phyloP scores from a whole-genome alignment of 805 yeast species.

The Saccharomyces eubayanus region DNA sequence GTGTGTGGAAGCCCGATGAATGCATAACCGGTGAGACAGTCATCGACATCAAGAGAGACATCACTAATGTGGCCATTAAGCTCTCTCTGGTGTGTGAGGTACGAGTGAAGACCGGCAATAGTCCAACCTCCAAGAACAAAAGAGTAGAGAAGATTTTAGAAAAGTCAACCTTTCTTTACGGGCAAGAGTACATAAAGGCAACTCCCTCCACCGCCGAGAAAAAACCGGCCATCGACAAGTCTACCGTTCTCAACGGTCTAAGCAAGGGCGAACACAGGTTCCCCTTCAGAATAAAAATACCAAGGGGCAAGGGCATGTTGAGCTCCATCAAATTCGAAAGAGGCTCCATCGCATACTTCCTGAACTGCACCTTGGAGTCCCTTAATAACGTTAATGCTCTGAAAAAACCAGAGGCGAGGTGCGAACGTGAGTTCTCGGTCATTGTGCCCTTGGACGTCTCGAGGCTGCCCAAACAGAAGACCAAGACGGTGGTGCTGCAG shows the following conservation, averaged over 20 bases:
- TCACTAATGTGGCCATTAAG: conserved; percentile 41
- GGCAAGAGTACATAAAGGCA: conserved; percentile 24
- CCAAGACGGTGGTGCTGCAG: conserved; percentile 55
- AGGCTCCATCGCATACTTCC: conserved; percentile 66
- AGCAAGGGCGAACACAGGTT: conserved; percentile 80
- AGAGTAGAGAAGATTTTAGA: conserved; percentile 47
- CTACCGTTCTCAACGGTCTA: conserved; percentile 35
- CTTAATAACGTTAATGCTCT: conserved; percentile 4
- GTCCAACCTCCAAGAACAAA: conserved; percentile 43
- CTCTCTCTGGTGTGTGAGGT: conserved; percentile 50
- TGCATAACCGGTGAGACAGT: conserved; percentile 56
- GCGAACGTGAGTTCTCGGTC: conserved; percentile 52
- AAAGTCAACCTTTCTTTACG: conserved; percentile 53
- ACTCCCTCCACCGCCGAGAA: conserved; percentile 14
- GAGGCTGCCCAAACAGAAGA: conserved; percentile 54
- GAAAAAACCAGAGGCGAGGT: conserved; percentile 30
- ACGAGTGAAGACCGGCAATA: conserved; percentile 41
- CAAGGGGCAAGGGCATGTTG: conserved; percentile 52
- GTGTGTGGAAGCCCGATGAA: conserved; percentile 74
- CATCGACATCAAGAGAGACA: conserved; percentile 46
- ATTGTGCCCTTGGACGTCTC: conserved; percentile 71
- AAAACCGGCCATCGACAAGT: conserved; percentile 9
- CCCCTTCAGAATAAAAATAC: conserved; percentile 78
- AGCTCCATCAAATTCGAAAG: conserved; percentile 76
- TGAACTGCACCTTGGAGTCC: conserved; percentile 28